Conservation (phyloP, 441 rosid genomes). For the Eruca vesicaria region DNA sequence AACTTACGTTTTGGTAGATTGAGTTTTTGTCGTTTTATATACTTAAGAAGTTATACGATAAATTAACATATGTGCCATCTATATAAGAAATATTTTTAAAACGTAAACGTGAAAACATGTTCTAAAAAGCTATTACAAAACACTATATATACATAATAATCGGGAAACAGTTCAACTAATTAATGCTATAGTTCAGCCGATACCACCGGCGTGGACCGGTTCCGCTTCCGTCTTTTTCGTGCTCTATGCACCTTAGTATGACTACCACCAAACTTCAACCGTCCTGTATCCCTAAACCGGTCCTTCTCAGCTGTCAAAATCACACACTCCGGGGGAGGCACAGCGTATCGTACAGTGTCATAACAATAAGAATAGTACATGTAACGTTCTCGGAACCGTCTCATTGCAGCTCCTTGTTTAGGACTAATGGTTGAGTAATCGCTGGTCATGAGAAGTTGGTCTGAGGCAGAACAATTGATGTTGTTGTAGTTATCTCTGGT, state of each 20-base stretch:
- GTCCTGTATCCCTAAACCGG: constrained; percentile 61
- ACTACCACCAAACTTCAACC: constrained; percentile 76
- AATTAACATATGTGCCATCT: not conserved
- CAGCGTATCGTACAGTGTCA: constrained; percentile 56
- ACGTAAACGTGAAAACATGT: not conserved
- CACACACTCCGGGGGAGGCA: constrained; percentile 70
- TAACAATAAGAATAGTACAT: constrained; percentile 94
- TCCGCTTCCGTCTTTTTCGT: constrained; percentile 18
- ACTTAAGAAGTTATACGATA: not conserved
- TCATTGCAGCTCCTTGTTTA: constrained; percentile 50
- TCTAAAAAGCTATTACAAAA: not conserved
- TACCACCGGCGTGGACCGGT: constrained; percentile 9
- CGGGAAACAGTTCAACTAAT: not conserved
- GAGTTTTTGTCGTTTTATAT: not conserved
- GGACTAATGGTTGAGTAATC: constrained; percentile 46
- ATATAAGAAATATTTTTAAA: not conserved
- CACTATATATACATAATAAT: not conserved
- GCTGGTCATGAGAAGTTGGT: constrained; percentile 35
- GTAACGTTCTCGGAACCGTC: constrained; percentile 56
- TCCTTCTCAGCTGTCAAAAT: constrained; percentile 44
- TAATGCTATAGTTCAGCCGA: constrained; percentile 24
- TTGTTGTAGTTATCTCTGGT: constrained; percentile 8
- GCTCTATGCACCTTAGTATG: constrained; percentile 16
- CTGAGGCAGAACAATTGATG: constrained; percentile 36
- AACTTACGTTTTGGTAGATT: not conserved